Base-by-base conservation (phyloP, 2,329 filamentous ascomycete species). In the Arthrobotrys megalospora region DNA sequence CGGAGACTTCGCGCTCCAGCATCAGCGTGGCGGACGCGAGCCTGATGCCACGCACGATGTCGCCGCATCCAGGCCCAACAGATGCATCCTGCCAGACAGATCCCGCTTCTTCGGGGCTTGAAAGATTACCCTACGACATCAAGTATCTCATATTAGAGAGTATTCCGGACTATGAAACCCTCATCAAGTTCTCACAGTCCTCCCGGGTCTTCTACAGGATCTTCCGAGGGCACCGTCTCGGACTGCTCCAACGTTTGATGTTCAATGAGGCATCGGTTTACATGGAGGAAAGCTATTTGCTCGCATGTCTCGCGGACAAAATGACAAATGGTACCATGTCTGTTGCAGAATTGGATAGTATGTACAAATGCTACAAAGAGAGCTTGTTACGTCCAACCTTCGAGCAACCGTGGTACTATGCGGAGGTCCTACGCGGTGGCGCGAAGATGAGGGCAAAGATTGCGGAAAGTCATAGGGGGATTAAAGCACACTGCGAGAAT, bases 161-260 rank as follows among this genome's bases (percentile, higher is more conserved):
- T 32, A 32, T 70, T 11, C 16, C 66, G 1, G 43, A 70, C 28
- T 41, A 53, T n/a, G 52, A 52, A 3, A 70, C 53, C 43, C 66
- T 70, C 1, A 10, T 43, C 6, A 38, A 24, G 3, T 62, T 70
- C 16, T 38, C 50, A 0, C 28, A 41, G 4, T 16, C 38, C 0
- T 70, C 66, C 3, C 66, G 66, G 24, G 36, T 16, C 12, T 70
- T 70, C 32, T 62, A 70, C 41, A 32, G n/a, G 10, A 70, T 70
- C 28, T 70, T 55, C 28, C 52, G 43, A 28, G 43, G 41, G 10
- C 52, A 70, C 53, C 32, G 41, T 10, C 50, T 10, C 2, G 53
- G 41, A 2, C 34, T 70, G 3, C 36, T 38, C 16, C 52, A 47
- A 24, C 41, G 32, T 58, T 36, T 70, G 14, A 38, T 70, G 52